Conservation (phyloP, 768 basidiomycete species). For the Calvatia gigantea region DNA sequence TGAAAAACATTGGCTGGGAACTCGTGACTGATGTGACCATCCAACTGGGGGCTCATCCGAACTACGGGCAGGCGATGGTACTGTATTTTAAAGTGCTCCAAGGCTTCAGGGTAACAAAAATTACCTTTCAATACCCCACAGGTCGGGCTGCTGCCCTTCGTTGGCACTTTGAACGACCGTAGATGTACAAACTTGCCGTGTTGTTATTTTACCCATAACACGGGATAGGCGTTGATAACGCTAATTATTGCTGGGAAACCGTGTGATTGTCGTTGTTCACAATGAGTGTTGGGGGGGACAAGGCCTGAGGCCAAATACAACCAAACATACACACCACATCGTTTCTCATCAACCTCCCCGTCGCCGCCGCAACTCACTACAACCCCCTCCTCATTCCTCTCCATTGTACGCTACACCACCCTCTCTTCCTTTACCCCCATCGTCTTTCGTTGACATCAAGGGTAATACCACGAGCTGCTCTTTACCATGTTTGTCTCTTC, state of each 20-base stretch:
- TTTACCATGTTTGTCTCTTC: slow-evolving; percentile 38
- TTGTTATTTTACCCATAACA: background rate
- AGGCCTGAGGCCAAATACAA: slow-evolving; percentile 24
- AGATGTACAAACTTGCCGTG: background rate
- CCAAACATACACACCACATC: slow-evolving; percentile 28
- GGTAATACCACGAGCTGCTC: slow-evolving; percentile 6
- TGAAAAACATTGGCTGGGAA: no score
- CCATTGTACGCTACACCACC: slow-evolving; percentile 9
- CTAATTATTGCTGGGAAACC: background rate
- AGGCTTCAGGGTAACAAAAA: no score
- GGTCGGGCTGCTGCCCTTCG: no score
- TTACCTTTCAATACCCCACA: no score
- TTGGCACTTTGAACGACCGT: background rate
- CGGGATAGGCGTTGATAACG: background rate
- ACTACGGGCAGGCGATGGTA: no score
- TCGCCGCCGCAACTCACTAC: slow-evolving; percentile 18
- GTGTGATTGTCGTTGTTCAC: slow-evolving; percentile 5
- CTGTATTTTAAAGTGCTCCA: no score
- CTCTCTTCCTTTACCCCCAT: slow-evolving; percentile 1
- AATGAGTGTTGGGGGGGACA: slow-evolving; percentile 11
- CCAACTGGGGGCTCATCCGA: no score
- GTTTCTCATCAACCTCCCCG: slow-evolving; percentile 25
- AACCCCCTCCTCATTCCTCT: slow-evolving; percentile 12
- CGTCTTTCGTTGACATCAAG: background rate
- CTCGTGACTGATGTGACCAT: no score